A percentile compares a stretch with the other conserved stretches of the same genome.
phyloP scores from a whole-genome alignment of 225 moss, liverwort and hornwort species.

The Bryoerythrophyllum caledonicum region DNA sequence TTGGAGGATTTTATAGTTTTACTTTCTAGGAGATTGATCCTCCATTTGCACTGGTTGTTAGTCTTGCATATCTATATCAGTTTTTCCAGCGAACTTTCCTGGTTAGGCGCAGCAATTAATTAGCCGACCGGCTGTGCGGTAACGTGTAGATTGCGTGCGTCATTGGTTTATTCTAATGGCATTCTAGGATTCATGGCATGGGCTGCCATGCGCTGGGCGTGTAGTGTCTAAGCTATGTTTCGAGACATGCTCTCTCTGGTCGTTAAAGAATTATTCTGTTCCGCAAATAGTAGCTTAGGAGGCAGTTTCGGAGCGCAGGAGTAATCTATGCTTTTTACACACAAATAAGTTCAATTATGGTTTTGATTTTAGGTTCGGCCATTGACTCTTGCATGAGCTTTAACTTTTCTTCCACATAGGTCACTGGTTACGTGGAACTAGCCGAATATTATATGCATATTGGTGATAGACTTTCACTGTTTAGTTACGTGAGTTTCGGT shows the following conservation, averaged over 20 bases:
- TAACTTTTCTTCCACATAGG: background rate
- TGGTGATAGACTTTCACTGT: background rate
- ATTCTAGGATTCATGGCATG: background rate
- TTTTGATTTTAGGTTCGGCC: background rate
- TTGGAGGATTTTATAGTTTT: background rate
- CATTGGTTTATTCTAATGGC: slow-evolving; percentile 2
- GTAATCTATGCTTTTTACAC: background rate
- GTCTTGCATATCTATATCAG: background rate
- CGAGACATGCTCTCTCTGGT: background rate
- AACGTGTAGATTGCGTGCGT: background rate
- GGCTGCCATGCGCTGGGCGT: background rate
- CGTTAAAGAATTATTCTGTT: background rate
- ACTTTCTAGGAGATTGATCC: background rate
- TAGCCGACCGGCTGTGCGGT: background rate
- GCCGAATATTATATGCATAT: background rate
- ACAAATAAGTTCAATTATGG: background rate
- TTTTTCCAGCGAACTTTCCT: background rate
- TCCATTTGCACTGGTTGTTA: background rate
- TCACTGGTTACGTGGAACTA: background rate
- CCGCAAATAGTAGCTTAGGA: background rate
- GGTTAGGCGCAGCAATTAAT: background rate
- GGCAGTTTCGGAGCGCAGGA: background rate
- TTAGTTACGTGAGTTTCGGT: background rate
- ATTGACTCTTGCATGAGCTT: background rate
- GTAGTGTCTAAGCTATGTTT: background rate